Evolutionary conservation across 2,329 filamentous ascomycete species (phyloP), one percentile per base, ranked within the genome.

Genomic region (Alternaria sp.): DNA sequence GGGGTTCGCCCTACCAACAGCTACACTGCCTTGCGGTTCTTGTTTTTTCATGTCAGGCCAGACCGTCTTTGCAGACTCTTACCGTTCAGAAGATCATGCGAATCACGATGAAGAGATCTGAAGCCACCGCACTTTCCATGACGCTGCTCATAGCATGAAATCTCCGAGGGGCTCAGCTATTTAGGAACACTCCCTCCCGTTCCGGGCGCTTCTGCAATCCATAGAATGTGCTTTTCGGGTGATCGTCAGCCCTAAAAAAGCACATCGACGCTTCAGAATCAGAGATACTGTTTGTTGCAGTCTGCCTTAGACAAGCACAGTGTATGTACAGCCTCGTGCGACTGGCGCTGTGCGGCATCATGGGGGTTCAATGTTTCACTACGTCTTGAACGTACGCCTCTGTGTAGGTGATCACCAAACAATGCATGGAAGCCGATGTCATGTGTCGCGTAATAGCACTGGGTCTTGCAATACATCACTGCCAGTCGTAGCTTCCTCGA

Each of bases 231-330:
- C 30, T 49, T 49, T 49, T 7, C n/a, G n/a, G 36, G 14, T 11
- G 20, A 12, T 28, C 34, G 49, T 47, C 56, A 58, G 49, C 56
- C 56, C 12, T 54, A 43, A 26, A 32, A 6, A 32, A 41, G 28
- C 42, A 55, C 14, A 22, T 24, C 43, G 24, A 48, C 24, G 43
- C 24, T 18, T 48, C 34, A 18, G n/a, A 41, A 22, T 28, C 22
- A 39, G 16, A 51, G 11, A 44, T 20, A 12, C 9, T 16, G 9
- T 44, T 44, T 43, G 22, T 57, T 47, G 26, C 26, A 57, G 55
- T 59, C 57, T 59, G 57, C 57, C 57, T 59, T 49, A 51, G 36
- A 43, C 38, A 46, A 58, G 38, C 44, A 51, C n/a, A 51, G n/a
- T 43, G 20, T 11, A 11, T 55, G 38, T 54, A 59, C 51, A 51